Evolutionary conservation across 164 flowering plant species (phyloP), one percentile per base, ranked within the genome.

Genomic region (grape (Vitis vinifera)): DNA sequence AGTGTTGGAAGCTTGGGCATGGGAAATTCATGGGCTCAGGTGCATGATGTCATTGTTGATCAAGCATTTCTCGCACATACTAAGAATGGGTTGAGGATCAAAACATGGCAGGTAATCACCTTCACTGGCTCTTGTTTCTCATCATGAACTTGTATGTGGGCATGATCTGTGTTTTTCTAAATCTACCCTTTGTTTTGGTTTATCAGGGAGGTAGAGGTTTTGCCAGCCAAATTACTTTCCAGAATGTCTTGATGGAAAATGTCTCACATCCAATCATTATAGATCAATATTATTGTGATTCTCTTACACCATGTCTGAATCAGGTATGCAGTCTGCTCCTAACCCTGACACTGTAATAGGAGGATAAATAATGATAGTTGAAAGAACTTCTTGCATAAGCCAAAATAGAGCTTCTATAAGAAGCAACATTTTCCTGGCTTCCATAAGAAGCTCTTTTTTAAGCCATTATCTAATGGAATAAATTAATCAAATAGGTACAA

Each of bases 211-310:
- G 99, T 49, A 69, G 84, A 59, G 99, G 99, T 60, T 82, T 68
- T 82, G 97, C 80, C 57, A 56, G 76, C 44, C 67, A 82, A 1
- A 81, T 95, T 15, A 62, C 61, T 2, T 95, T 91, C 79, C 71
- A 74, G 79, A 86, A 90, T 73, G 75, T 92, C 31, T 23, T 68
- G 78, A 91, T 96, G 97, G 75, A 85, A 55, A 93, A 90, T 66
- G 98, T 92, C 14, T 87, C 97, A 14, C 81, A 93, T 79, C 97
- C 98, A 31, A 88, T 96, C 61, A 86, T 93, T 65, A 80, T 96
- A 48, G 91, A 96, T 80, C 99, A 96, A 71, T 92, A 86, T 69
- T 96, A 96, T 69, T 96, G 99, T 63, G 99, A 96, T 71, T 85
- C 97, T 3, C 60, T 8, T 10, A 2, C 4, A 10, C 87, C 92